Percentiles rank a stretch among this genome's conserved stretches.
phyloP scores from a whole-genome alignment of 2,329 filamentous ascomycete genomes.

The Ophiostoma pallidulum region DNA sequence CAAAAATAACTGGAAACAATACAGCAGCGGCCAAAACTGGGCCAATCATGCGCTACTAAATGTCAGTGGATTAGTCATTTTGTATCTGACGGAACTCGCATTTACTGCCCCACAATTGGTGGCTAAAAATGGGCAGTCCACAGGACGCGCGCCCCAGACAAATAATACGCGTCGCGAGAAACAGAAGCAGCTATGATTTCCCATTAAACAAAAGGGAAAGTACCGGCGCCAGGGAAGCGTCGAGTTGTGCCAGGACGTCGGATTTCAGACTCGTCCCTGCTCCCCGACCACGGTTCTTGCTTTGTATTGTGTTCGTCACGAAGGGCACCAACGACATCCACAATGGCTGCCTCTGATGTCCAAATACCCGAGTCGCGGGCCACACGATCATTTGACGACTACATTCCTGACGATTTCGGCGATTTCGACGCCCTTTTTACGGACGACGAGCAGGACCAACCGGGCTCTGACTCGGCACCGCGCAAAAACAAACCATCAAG shows the following conservation, averaged over 20 bases:
- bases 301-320: background rate
- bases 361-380: background rate
- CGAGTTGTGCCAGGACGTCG: too few relatives aligned
- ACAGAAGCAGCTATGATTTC: too few relatives aligned
- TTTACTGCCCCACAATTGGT: background rate
- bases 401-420: slow-evolving; percentile 46
- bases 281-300: background rate
- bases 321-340: too few relatives aligned
- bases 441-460: slow-evolving; percentile 17
- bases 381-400: slow-evolving; percentile 61
- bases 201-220: too few relatives aligned
- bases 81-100: too few relatives aligned
- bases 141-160: slow-evolving; percentile 1
- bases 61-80: slow-evolving; percentile 16
- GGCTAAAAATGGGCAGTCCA: background rate
- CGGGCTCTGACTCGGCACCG: slow-evolving; percentile 30
- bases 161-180: too few relatives aligned
- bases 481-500: slow-evolving; percentile 33
- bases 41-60: slow-evolving; percentile 14
- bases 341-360: slow-evolving; percentile 6
- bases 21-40: background rate
- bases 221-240: too few relatives aligned
- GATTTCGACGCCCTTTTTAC: slow-evolving; percentile 39
- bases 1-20: background rate
- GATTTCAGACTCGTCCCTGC: too few relatives aligned